Conservation (phyloP, 2,329 filamentous ascomycete genomes). For the Cercospora sp. region DNA sequence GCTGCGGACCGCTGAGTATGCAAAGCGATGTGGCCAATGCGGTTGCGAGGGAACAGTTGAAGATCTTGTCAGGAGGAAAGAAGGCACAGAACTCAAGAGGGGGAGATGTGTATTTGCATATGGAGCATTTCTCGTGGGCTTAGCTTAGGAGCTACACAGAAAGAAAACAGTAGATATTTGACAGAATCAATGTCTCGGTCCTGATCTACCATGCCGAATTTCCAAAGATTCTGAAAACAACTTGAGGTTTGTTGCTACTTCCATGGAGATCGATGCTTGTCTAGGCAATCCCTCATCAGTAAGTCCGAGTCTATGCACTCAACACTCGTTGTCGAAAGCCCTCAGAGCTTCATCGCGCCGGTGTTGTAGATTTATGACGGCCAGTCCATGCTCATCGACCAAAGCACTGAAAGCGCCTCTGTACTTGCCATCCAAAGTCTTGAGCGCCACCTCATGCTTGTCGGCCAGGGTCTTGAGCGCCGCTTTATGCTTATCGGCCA, state of each 20-base stretch:
- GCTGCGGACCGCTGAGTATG: slow-evolving; percentile 50
- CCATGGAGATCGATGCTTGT: not conserved
- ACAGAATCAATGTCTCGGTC: not conserved
- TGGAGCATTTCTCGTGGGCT: slow-evolving; percentile 51
- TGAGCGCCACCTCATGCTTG: no score
- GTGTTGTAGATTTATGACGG: no score
- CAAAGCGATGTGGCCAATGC: slow-evolving; percentile 51
- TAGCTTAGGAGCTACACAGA: not conserved
- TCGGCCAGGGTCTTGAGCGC: no score
- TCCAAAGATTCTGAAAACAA: not conserved
- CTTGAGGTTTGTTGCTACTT: not conserved
- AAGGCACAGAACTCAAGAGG: not conserved
- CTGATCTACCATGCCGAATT: not conserved
- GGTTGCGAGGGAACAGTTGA: slow-evolving; percentile 46
- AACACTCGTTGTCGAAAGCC: not conserved
- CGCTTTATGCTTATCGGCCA: no score
- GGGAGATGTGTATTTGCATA: slow-evolving; percentile 47
- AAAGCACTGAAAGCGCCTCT: no score
- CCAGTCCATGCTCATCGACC: no score
- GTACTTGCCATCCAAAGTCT: no score
- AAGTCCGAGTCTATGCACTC: not conserved
- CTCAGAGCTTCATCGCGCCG: no score
- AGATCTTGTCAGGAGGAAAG: slow-evolving; percentile 37
- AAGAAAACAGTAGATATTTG: not conserved
- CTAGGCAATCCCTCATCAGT: not conserved